Conservation (phyloP, 1,284 basidiomycete species). For the Vanrija sp. region DNA sequence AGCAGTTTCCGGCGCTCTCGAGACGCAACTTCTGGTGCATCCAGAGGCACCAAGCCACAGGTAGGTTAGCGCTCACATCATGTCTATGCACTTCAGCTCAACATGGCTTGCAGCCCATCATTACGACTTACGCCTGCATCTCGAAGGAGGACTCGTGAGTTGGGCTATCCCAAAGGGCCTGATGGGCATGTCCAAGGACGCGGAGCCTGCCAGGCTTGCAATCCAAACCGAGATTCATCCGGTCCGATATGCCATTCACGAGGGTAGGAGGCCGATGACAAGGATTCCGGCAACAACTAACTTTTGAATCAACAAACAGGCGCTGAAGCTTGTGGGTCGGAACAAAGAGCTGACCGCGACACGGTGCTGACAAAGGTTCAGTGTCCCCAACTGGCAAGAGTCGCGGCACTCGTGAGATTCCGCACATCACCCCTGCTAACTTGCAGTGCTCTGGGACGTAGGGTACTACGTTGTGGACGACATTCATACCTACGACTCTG, state of each 20-base stretch:
- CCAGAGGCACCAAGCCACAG: constrained; percentile 36
- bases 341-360: neutral
- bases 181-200: neutral
- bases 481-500: too few species aligned
- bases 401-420: too few species aligned
- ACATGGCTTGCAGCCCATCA: neutral
- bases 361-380: too few species aligned
- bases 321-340: neutral
- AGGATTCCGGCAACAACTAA: neutral
- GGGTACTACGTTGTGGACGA: too few species aligned
- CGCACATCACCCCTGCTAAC: too few species aligned
- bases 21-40: constrained; percentile 40
- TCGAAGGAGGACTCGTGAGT: constrained; percentile 29
- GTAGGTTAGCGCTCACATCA: constrained; percentile 29
- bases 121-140: constrained; percentile 39
- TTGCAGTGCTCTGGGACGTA: too few species aligned
- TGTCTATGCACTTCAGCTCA: constrained; percentile 6
- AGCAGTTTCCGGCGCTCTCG: constrained; percentile 26
- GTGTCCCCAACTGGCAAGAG: too few species aligned
- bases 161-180: constrained; percentile 33
- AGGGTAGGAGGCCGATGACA: neutral
- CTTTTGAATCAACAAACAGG: neutral
- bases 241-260: constrained; percentile 19
- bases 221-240: constrained; percentile 36
- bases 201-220: constrained; percentile 19